Conservation (phyloP, 805 yeast species). For the Metschnikowia kunwiensis region DNA sequence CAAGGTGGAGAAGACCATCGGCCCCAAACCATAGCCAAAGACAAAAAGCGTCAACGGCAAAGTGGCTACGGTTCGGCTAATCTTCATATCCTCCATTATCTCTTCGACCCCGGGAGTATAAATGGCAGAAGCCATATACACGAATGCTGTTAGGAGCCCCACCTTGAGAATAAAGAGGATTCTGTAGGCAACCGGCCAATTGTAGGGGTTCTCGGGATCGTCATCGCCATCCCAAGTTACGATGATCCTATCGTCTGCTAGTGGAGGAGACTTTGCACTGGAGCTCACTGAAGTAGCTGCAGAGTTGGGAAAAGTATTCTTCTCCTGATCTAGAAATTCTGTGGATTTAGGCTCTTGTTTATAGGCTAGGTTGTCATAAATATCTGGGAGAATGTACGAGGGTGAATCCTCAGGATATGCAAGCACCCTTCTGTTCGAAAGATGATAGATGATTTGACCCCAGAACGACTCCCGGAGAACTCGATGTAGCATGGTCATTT, state of each 20-base stretch:
- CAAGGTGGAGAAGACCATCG: slow-evolving; percentile 55
- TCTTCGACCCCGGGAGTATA: slow-evolving; percentile 49
- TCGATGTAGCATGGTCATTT: slow-evolving; percentile 5
- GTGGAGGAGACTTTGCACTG: background rate
- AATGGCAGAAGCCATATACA: slow-evolving; percentile 56
- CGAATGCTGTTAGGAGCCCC: slow-evolving; percentile 47
- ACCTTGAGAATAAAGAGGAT: slow-evolving; percentile 36
- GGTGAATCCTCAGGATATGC: slow-evolving; percentile 27
- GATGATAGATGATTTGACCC: slow-evolving; percentile 26
- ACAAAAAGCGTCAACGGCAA: slow-evolving; percentile 55
- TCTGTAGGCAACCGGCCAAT: slow-evolving; percentile 50
- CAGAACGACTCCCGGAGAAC: slow-evolving; percentile 31
- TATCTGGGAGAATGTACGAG: slow-evolving; percentile 31
- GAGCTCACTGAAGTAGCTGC: background rate
- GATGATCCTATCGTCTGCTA: slow-evolving; percentile 10
- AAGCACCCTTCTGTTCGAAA: slow-evolving; percentile 23
- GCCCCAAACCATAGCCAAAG: slow-evolving; percentile 61
- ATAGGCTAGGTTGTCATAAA: slow-evolving; percentile 21
- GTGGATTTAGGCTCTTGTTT: too few relatives aligned
- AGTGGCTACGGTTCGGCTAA: slow-evolving; percentile 43
- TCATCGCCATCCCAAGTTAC: slow-evolving; percentile 40
- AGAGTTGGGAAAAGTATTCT: background rate
- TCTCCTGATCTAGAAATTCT: background rate
- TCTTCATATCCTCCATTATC: slow-evolving; percentile 43
- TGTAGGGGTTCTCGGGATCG: slow-evolving; percentile 55